Conservation (phyloP, 2,329 filamentous ascomycete species). For the Aspergillus sergii region DNA sequence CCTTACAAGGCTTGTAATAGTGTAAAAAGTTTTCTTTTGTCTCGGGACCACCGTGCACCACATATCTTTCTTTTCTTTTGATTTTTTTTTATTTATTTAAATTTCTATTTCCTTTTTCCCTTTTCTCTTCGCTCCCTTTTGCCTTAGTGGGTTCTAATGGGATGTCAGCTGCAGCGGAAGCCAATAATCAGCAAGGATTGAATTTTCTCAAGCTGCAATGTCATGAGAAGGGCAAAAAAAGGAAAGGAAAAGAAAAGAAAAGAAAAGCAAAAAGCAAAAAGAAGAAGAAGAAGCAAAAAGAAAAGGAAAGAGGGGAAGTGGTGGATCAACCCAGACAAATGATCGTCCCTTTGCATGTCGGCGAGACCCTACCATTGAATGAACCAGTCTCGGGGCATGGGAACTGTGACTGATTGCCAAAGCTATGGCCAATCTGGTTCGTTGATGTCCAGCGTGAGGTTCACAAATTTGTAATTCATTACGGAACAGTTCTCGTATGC, state of each 20-base stretch:
- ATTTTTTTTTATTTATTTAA: too few relatives aligned
- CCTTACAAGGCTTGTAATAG: conserved; percentile 3
- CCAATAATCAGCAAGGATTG: background rate
- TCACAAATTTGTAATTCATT: background rate
- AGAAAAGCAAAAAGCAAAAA: background rate
- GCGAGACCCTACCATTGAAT: background rate
- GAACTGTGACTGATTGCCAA: background rate
- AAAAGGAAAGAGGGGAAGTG: background rate
- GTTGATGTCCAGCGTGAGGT: background rate
- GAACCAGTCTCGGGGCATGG: background rate
- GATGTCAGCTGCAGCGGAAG: background rate
- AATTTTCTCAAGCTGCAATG: background rate
- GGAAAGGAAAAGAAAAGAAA: background rate
- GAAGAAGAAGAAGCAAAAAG: background rate
- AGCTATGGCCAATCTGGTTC: background rate
- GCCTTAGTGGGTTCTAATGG: background rate
- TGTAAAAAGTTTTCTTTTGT: background rate
- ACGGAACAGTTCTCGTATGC: background rate
- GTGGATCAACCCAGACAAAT: conserved; percentile 3
- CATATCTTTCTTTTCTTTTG: background rate
- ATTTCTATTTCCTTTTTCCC: background rate
- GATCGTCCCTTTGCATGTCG: background rate
- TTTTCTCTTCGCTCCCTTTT: background rate
- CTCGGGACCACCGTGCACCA: background rate
- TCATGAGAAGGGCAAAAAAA: background rate